Evolutionary conservation across 495 filamentous ascomycete genomes (phyloP), one percentile per base, ranked within the genome.

Genomic region (Penicillium pulvis): DNA sequence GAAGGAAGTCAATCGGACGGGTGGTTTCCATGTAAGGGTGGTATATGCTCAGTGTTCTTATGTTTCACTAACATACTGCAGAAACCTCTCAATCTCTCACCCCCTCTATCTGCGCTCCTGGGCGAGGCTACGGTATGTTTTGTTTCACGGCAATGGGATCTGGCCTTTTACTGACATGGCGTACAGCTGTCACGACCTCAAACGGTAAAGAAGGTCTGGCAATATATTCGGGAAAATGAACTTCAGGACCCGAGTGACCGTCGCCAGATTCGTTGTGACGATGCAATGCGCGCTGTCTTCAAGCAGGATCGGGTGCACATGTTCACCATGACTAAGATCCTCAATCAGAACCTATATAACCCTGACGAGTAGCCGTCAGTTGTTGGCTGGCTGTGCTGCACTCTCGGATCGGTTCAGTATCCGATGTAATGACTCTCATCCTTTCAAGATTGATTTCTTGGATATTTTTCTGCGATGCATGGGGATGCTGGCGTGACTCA

Each of bases 261-360:
- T 67, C 90, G 94, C 12, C 91, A 96, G 65, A 98, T 98, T 53
- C 76, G 83, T 52, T 98, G 94, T 71, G 95, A 98, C 74, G 91
- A 96, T 39, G 82, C 84, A 48, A 85, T 98, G 87, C 85, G 90
- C 35, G 86, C 87, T 2, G 89, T 98, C 3, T 98, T 98, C 79
- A 93, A 93, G 70, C 83, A 87, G 63, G 89, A 92, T 58, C 89
- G 85, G 62, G 87, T 98, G 36, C 91, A 97, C 65, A 98, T 98
- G 95, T 98, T 98, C 68, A 92, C 91, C 43, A 96, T 97, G 92
- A 97, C 94, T 76, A 90, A 90, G 72, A 83, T 90, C 20, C 80
- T 91, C 12, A 84, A 82, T 55, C 79, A 85, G 67, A 86, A 90
- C 60, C 70, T 90, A 58, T 90, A 86, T 64, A 82, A 77, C 36